These are phyloP conservation scores for Acacia melanoxylon DNA, from an alignment of 306 rosid species.

Conservation along the genomic window DNA sequence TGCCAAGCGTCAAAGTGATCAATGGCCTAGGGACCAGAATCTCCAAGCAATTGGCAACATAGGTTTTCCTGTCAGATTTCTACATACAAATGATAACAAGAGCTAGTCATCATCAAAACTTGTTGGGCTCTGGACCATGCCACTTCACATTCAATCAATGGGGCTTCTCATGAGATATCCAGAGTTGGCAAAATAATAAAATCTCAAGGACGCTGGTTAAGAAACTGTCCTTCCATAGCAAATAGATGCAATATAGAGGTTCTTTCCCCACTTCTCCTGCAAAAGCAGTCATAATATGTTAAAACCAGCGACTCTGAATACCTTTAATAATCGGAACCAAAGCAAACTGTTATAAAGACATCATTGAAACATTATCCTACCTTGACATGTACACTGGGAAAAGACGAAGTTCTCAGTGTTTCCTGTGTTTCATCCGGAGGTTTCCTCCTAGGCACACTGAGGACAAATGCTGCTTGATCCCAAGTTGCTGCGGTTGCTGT, in stretches of 20 bases:
- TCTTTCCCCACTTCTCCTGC: slow-evolving; percentile 21
- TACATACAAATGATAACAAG: slow-evolving; percentile 7
- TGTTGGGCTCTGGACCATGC: slow-evolving; percentile 9
- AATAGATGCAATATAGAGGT: slow-evolving; percentile 13
- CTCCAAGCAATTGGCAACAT: background rate
- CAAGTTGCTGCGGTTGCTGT: slow-evolving; percentile 93
- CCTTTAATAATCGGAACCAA: background rate
- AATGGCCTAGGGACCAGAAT: background rate
- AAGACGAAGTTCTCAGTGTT: slow-evolving; percentile 47
- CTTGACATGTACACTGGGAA: slow-evolving; percentile 71
- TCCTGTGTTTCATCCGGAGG: slow-evolving; percentile 94
- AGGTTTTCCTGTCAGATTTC: slow-evolving; percentile 1
- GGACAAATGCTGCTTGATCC: slow-evolving; percentile 94
- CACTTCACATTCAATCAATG: background rate
- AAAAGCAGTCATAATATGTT: background rate
- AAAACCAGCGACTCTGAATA: background rate
- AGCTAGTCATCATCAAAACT: slow-evolving; percentile 18
- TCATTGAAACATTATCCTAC: background rate
- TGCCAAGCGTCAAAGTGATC: background rate
- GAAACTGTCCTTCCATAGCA: slow-evolving; percentile 20
- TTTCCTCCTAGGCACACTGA: slow-evolving; percentile 87
- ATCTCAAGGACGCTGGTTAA: background rate
- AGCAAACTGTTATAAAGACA: background rate
- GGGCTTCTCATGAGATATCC: background rate
- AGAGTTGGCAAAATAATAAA: background rate